Percentiles rank a stretch among this genome's conserved stretches.
Conservation (phyloP, 2,329 filamentous ascomycete genomes). For the Colletotrichum graminicola region DNA sequence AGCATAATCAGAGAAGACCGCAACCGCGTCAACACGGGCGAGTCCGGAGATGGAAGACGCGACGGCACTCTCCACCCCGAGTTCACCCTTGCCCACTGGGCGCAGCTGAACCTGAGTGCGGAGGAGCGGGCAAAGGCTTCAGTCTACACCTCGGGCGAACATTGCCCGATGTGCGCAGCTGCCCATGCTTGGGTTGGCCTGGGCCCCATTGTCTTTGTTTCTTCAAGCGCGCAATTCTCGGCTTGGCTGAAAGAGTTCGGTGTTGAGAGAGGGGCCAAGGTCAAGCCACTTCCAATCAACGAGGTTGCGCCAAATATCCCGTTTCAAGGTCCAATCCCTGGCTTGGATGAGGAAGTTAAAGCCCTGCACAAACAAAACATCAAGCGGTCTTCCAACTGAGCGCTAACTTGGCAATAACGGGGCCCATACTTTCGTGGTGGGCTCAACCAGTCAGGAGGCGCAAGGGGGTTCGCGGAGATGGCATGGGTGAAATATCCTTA, state of each 20-base stretch:
- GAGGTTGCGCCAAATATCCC: conserved; percentile 48
- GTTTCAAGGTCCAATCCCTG: conserved; percentile 49
- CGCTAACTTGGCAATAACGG: too few relatives aligned
- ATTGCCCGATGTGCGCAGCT: conserved; percentile 54
- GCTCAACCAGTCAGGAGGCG: too few relatives aligned
- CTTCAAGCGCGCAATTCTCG: conserved; percentile 48
- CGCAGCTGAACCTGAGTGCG: conserved; percentile 51
- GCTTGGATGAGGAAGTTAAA: conserved; percentile 48
- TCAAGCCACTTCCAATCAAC: conserved; percentile 48
- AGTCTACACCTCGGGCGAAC: conserved; percentile 55
- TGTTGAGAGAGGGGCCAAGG: conserved; percentile 27
- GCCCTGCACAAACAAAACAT: conserved; percentile 45
- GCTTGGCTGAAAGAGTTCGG: conserved; percentile 49
- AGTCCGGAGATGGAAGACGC: conserved; percentile 44
- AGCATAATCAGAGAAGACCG: conserved; percentile 50
- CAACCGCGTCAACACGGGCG: conserved; percentile 51
- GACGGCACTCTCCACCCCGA: conserved; percentile 54
- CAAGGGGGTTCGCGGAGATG: too few relatives aligned
- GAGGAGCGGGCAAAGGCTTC: conserved; percentile 54
- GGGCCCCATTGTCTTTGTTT: conserved; percentile 52
- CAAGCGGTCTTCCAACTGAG: background rate
- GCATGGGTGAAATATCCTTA: background rate
- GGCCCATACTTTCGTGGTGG: too few relatives aligned
- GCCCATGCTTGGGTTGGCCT: conserved; percentile 53
- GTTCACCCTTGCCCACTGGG: conserved; percentile 53